phyloP scores from a whole-genome alignment of 148 eudicot genomes.

The Beta vulgaris region DNA sequence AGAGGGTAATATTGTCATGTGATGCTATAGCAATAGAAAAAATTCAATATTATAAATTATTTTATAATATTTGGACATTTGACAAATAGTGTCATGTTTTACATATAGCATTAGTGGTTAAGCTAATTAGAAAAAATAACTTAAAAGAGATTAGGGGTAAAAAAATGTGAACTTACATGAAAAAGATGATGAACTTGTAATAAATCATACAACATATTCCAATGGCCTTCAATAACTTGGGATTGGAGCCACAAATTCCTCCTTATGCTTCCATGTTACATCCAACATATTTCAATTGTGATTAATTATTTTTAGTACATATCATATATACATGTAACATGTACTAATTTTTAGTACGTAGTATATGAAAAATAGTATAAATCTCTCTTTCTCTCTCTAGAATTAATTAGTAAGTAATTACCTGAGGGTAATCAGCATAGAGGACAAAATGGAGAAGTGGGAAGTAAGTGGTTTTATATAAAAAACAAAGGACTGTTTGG shows the following conservation, averaged over 20 bases:
- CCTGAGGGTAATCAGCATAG: constrained; percentile 3
- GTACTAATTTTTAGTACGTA: neutral
- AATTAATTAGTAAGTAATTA: neutral
- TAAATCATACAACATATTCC: constrained; percentile 4
- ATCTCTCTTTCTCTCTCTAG: neutral
- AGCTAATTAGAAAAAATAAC: neutral
- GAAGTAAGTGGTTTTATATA: neutral
- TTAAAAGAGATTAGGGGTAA: neutral
- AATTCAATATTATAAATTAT: no score
- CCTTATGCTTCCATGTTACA: constrained; percentile 2
- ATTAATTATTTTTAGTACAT: neutral
- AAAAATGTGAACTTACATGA: constrained; percentile 6
- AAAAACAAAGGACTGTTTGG: constrained; percentile 15
- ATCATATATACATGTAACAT: neutral
- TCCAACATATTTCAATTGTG: neutral
- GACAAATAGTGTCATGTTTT: no score
- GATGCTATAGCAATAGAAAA: no score
- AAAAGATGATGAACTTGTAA: neutral
- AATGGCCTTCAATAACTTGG: neutral
- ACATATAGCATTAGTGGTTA: neutral
- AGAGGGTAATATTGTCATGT: no score
- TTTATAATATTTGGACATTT: no score
- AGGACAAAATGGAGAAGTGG: neutral
- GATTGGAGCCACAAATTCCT: neutral
- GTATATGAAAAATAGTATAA: neutral